Conservation (phyloP, 2,329 filamentous ascomycete species). For the Phyllosticta citrichinensis region DNA sequence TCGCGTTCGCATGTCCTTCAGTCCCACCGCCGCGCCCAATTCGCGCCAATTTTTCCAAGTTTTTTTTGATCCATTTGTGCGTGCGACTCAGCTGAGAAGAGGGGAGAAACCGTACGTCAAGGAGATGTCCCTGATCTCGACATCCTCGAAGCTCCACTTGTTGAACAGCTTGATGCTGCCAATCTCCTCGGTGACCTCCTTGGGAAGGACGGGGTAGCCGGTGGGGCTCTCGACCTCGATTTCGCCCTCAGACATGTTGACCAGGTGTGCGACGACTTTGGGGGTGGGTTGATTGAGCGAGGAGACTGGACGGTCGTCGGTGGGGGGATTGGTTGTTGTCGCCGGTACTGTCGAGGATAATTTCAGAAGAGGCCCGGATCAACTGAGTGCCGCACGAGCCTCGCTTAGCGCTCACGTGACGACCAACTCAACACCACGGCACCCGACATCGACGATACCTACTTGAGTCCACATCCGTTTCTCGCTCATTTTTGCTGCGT, state of each 20-base stretch:
- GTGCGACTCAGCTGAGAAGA: slow-evolving; percentile 1
- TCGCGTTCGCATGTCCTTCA: not conserved
- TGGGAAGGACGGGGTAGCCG: slow-evolving; percentile 75
- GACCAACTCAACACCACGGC: not conserved
- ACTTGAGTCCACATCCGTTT: no score
- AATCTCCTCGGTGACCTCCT: slow-evolving; percentile 82
- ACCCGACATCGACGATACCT: no score
- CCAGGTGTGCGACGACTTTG: slow-evolving; percentile 10
- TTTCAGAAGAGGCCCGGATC: slow-evolving; percentile 10
- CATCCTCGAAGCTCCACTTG: slow-evolving; percentile 98
- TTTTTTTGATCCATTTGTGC: slow-evolving; percentile 2
- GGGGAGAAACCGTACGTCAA: slow-evolving; percentile 67
- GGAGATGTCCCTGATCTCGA: slow-evolving; percentile 99
- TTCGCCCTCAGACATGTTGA: slow-evolving; percentile 93
- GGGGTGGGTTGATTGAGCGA: slow-evolving; percentile 5
- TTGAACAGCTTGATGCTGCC: slow-evolving; percentile 95
- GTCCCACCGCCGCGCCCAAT: not conserved
- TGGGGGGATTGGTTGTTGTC: slow-evolving; percentile 7
- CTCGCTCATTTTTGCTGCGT: no score
- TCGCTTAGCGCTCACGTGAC: slow-evolving; percentile 10
- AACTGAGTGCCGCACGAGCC: slow-evolving; percentile 7
- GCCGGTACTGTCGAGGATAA: slow-evolving; percentile 12
- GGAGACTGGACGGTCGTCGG: slow-evolving; percentile 5
- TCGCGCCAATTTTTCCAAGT: slow-evolving; percentile 11
- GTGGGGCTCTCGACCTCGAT: slow-evolving; percentile 77